A percentile compares a stretch with the other conserved stretches of the same genome.
Conservation (phyloP, 1,139 yeast species). For the Geotrichum histeridarum region DNA sequence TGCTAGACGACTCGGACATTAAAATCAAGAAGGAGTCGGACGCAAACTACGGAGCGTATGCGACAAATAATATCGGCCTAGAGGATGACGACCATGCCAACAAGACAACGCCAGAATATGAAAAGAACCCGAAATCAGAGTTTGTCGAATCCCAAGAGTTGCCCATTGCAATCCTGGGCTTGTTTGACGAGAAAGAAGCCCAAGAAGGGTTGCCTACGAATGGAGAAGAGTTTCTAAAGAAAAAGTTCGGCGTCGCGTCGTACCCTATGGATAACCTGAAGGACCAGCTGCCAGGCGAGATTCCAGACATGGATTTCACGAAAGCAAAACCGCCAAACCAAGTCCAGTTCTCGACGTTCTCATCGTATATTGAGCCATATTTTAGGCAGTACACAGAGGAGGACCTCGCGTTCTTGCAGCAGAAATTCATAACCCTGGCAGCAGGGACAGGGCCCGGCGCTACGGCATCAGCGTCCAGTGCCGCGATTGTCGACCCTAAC, state of each 20-base stretch:
- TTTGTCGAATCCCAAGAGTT: slow-evolving; percentile 69
- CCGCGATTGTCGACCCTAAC: slow-evolving; percentile 23
- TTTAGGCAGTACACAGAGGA: slow-evolving; percentile 74
- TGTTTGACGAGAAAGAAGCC: slow-evolving; percentile 57
- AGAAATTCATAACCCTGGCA: slow-evolving; percentile 36
- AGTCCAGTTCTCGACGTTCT: slow-evolving; percentile 86
- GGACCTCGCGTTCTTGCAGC: slow-evolving; percentile 68
- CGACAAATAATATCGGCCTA: slow-evolving; percentile 14
- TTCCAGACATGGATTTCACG: slow-evolving; percentile 84
- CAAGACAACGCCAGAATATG: slow-evolving; percentile 44
- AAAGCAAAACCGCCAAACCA: slow-evolving; percentile 84
- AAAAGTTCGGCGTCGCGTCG: slow-evolving; percentile 80
- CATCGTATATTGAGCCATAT: slow-evolving; percentile 77
- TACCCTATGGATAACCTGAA: slow-evolving; percentile 76
- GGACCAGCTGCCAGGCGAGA: slow-evolving; percentile 75
- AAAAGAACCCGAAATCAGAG: slow-evolving; percentile 73
- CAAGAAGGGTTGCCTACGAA: slow-evolving; percentile 51
- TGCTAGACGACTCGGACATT: not conserved
- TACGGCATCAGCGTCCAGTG: slow-evolving; percentile 25
- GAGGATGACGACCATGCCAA: slow-evolving; percentile 11
- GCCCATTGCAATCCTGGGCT: slow-evolving; percentile 66
- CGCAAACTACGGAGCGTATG: not conserved
- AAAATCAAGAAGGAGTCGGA: slow-evolving; percentile 16
- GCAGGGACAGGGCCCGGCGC: slow-evolving; percentile 27
- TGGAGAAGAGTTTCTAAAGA: slow-evolving; percentile 69